phyloP scores from a whole-genome alignment of 2,329 filamentous ascomycete species.

The Cucurbitaria berberidis region DNA sequence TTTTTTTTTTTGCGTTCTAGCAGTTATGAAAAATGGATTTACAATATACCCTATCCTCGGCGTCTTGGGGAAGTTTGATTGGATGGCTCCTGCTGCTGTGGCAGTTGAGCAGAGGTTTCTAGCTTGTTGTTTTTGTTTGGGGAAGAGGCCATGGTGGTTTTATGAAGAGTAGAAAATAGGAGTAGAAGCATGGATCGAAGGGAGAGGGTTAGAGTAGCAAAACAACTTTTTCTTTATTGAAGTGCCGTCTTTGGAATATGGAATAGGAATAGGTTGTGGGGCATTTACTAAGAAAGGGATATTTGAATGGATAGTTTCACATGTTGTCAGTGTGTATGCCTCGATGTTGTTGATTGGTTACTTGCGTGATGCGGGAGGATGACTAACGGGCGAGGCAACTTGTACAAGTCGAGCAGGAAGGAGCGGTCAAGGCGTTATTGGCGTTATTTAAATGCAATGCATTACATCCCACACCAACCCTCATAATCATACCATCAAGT shows the following conservation, averaged over 20 bases:
- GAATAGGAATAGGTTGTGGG: no score
- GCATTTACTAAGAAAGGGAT: no score
- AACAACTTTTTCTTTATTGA: no score
- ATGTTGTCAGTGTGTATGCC: no score
- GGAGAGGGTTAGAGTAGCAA: no score
- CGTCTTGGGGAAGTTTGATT: no score
- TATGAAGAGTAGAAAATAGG: background rate
- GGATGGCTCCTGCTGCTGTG: background rate
- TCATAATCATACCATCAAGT: background rate
- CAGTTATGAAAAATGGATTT: background rate
- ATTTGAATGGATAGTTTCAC: no score
- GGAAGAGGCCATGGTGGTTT: background rate
- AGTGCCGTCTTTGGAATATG: no score
- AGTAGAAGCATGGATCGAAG: background rate
- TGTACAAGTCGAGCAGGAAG: no score
- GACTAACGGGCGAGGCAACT: no score
- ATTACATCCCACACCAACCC: background rate
- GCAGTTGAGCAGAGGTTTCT: constrained; percentile 4
- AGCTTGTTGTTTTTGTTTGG: background rate
- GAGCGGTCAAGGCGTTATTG: background rate
- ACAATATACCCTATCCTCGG: constrained; percentile 3
- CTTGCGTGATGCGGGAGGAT: no score
- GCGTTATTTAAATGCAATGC: background rate
- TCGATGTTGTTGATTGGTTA: no score
- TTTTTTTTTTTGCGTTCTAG: background rate